phyloP scores from a whole-genome alignment of 345 rosid genomes.

The Eucalyptus pauciflora region DNA sequence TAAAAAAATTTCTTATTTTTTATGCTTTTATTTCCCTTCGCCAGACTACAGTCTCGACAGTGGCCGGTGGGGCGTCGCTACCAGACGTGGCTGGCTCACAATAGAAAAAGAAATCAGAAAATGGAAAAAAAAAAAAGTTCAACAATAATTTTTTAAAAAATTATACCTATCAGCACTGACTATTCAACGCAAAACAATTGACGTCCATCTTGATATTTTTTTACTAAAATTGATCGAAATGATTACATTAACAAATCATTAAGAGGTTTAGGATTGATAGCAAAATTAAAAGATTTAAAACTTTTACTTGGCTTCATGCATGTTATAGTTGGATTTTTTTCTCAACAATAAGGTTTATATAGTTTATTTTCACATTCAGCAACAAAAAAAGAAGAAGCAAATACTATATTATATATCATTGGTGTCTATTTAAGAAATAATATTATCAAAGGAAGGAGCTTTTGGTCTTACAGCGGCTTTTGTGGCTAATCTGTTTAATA shows the following conservation, averaged over 20 bases:
- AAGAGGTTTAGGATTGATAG: not conserved
- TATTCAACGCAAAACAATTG: rapidly evolving
- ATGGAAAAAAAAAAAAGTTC: not conserved
- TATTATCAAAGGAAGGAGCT: no score
- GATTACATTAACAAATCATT: rapidly evolving
- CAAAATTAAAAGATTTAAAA: not conserved
- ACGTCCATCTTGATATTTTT: rapidly evolving
- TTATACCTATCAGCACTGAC: rapidly evolving
- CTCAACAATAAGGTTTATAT: not conserved
- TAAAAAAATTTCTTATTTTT: no score
- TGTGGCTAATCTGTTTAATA: no score
- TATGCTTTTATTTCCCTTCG: no score
- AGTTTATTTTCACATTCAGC: no score
- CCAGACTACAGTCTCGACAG: not conserved
- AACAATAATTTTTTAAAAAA: not conserved
- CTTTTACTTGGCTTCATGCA: not conserved
- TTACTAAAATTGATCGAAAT: rapidly evolving
- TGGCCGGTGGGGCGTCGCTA: not conserved
- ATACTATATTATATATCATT: no score
- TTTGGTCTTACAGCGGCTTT: no score
- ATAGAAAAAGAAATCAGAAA: not conserved
- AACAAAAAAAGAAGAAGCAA: no score
- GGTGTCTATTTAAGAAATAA: no score
- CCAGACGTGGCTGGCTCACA: not conserved
- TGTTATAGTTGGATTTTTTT: not conserved